phyloP scores from a whole-genome alignment of 2,329 filamentous ascomycete species.

The Phymatotrichopsis omnivora region DNA sequence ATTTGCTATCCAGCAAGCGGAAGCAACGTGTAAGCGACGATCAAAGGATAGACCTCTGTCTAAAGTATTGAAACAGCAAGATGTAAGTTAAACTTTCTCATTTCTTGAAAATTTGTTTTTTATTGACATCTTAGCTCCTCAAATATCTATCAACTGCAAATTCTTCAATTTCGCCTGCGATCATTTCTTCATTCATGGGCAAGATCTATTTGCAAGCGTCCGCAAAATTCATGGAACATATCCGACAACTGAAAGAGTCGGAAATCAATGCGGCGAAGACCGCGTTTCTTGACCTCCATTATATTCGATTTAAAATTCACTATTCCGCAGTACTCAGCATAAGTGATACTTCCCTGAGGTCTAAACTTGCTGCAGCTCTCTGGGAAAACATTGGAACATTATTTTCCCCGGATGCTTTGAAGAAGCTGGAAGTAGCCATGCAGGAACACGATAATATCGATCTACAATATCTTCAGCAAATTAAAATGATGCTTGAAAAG shows the following conservation, averaged over 20 bases:
- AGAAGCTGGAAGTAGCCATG: conserved; percentile 19
- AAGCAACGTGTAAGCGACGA: conserved; percentile 11
- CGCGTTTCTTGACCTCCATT: conserved; percentile 20
- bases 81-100: conserved; percentile 13
- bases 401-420: conserved; percentile 14
- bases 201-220: conserved; percentile 11
- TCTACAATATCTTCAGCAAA: conserved; percentile 7
- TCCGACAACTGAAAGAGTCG: conserved; percentile 12
- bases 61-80: conserved; percentile 18
- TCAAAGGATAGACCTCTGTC: background rate
- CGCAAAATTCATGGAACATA: conserved; percentile 12
- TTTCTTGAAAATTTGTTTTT: conserved; percentile 4
- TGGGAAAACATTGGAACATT: conserved; percentile 13
- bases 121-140: conserved; percentile 17
- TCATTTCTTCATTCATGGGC: conserved; percentile 21
- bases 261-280: conserved; percentile 7
- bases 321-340: conserved; percentile 5
- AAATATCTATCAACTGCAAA: conserved; percentile 15
- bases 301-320: conserved; percentile 21
- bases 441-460: conserved; percentile 4
- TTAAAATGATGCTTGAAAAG: conserved; percentile 6
- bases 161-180: conserved; percentile 10
- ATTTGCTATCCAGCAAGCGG: conserved; percentile 21
- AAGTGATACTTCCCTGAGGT: conserved; percentile 15
- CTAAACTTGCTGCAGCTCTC: conserved; percentile 21